These are phyloP conservation scores for Globisporangium apiculatum DNA, from an alignment of 352 stramenopile species.

Conservation along the genomic window DNA sequence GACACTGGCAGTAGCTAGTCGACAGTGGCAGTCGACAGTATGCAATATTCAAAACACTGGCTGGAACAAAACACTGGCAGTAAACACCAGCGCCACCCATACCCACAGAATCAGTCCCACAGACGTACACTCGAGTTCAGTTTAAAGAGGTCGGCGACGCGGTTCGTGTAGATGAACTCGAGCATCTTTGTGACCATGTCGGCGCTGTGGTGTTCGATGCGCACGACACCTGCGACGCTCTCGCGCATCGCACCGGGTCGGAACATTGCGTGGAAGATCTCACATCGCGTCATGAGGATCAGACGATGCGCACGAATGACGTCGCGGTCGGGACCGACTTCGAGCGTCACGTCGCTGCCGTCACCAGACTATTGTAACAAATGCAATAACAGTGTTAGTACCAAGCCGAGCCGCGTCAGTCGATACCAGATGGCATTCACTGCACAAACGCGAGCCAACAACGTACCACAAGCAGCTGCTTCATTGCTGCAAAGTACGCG, in stretches of 20 bases:
- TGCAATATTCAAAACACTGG: too few species aligned
- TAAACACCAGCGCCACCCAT: too few species aligned
- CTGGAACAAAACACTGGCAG: too few species aligned
- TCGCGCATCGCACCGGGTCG: constrained; percentile 79
- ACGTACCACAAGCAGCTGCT: constrained; percentile 54
- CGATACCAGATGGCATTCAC: too few species aligned
- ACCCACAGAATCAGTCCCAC: too few species aligned
- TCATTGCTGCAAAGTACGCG: constrained; percentile 71
- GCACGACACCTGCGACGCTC: constrained; percentile 70
- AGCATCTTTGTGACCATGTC: constrained; percentile 89
- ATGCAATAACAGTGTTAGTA: too few species aligned
- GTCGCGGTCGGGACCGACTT: constrained; percentile 59
- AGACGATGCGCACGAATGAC: constrained; percentile 59
- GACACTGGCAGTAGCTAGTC: not conserved
- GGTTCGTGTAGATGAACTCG: constrained; percentile 91
- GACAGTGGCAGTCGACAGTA: not conserved
- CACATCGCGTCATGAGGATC: constrained; percentile 77
- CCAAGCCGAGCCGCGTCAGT: too few species aligned
- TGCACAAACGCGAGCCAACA: not conserved
- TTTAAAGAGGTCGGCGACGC: constrained; percentile 70
- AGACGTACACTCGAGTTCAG: constrained; percentile 59
- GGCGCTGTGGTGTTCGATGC: constrained; percentile 70
- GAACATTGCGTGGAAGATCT: constrained; percentile 90
- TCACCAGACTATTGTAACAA: constrained; percentile 34
- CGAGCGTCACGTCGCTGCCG: constrained; percentile 62